phyloP scores from a whole-genome alignment of 768 basidiomycete species.

The Tephrocybe sp. region DNA sequence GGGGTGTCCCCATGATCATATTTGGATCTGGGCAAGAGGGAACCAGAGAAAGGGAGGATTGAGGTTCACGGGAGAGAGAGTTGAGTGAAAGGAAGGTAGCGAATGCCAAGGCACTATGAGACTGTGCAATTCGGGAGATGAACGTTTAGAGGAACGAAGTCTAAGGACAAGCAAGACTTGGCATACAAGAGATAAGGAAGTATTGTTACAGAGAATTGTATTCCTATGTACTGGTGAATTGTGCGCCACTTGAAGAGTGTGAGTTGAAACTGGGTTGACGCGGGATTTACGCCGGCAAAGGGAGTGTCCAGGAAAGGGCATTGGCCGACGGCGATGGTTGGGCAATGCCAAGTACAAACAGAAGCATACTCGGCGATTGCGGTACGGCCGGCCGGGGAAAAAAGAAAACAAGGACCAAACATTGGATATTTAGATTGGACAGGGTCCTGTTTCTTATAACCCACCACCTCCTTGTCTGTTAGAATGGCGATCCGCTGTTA shows the following conservation, averaged over 20 bases:
- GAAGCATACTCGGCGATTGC: conserved; percentile 6
- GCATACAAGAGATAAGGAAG: no score
- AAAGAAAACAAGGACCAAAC: conserved; percentile 14
- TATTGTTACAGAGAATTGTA: no score
- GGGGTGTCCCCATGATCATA: no score
- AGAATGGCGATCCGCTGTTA: conserved; percentile 17
- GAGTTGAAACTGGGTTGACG: background rate
- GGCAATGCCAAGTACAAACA: conserved; percentile 2
- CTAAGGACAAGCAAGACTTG: no score
- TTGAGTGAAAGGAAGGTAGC: no score
- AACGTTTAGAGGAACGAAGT: no score
- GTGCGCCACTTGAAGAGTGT: background rate
- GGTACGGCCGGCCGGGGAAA: conserved; percentile 8
- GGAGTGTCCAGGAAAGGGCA: background rate
- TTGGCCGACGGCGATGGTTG: conserved; percentile 4
- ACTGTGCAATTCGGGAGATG: no score
- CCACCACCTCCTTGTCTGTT: conserved; percentile 2
- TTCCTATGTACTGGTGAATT: no score
- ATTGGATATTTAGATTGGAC: conserved; percentile 13
- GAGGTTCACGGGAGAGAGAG: no score
- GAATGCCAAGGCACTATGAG: no score
- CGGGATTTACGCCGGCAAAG: conserved; percentile 21
- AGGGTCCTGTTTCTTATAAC: conserved; percentile 9
- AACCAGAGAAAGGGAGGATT: no score
- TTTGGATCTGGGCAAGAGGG: no score